Evolutionary conservation across 352 stramenopile species (phyloP), one percentile per base, ranked within the genome.

Genomic region (Pythium oligandrum): DNA sequence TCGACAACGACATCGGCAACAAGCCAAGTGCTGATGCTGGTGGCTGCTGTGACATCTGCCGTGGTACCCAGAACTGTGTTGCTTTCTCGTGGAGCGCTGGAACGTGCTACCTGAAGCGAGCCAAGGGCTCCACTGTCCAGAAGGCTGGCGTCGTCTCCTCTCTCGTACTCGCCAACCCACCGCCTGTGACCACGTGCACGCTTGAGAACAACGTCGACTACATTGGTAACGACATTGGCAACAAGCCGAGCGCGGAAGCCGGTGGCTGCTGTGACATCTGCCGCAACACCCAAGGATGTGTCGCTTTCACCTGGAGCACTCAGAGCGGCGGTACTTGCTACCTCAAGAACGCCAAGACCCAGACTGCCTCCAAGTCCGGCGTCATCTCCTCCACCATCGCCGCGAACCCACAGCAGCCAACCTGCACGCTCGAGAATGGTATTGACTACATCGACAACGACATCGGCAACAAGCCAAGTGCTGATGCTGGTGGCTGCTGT

Each of bases 101-200:
- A 3, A 83, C 72, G 6, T 88, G 78, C 49, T 63, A 43, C 42
- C 45, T 63, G 44, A 70, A 70, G 61, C 57, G 55, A 45, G 12
- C 7, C 7, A 12, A 12, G 38, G 38, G 12, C 38, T 12, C 7
- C 7, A 8, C 12, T 42, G 38, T 42, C 38, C 12, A 42, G 7
- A 42, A 42, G 7, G 7, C 38, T 12, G 38, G 12, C 1, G 38
- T 12, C 7, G 7, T 12, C 0, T 42, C 38, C 0, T 8, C 38
- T 1, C 38, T 42, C 38, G 38, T 12, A 8, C 38, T 12, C 7
- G 7, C 7, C 38, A 12, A 42, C 38, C 12, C 38, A 12, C 7
- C 7, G 0, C 38, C 12, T 12, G 1, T 1, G 1, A 26, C 17
- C 0, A 26, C 17, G 1, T 48, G 44, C 1, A 34, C 8, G 1